These are phyloP conservation scores for Trichosporon sp. DNA, from an alignment of 1,284 basidiomycete species.

Conservation along the genomic window DNA sequence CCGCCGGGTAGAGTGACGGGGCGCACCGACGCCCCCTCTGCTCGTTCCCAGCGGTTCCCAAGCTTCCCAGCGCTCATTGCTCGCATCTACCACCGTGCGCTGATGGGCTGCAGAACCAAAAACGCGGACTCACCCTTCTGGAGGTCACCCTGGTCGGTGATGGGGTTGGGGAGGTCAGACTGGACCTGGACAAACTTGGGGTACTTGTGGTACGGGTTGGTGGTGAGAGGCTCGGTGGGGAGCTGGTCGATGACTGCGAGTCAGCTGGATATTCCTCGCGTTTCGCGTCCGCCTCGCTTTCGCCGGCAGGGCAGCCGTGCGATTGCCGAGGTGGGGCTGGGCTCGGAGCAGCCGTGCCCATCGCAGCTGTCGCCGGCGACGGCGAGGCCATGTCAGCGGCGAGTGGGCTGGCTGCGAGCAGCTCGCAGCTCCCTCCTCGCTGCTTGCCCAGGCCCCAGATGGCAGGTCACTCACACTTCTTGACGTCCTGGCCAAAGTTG, in stretches of 20 bases:
- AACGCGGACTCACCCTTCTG: conserved; percentile 40
- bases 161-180: conserved; percentile 34
- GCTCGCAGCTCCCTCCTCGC: not conserved
- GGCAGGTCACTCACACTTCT: conserved; percentile 38
- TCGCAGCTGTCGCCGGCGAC: not conserved
- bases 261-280: not conserved
- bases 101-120: not conserved
- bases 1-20: not conserved
- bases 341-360: not conserved
- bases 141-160: conserved; percentile 44
- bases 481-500: conserved; percentile 37
- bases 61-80: not conserved
- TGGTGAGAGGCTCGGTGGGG: conserved; percentile 35
- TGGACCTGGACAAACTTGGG: conserved; percentile 45
- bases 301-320: not conserved
- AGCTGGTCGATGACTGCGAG: conserved; percentile 23
- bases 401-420: not conserved
- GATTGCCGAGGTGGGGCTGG: conserved; percentile 2
- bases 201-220: conserved; percentile 48
- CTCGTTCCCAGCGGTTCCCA: no score
- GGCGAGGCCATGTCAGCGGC: not conserved
- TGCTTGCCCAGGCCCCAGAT: not conserved
- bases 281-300: not conserved
- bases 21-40: not conserved
- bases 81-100: not conserved